These are phyloP conservation scores for Larix kaempferi DNA, from an alignment of 75 land plant genomes.

Conservation along the genomic window DNA sequence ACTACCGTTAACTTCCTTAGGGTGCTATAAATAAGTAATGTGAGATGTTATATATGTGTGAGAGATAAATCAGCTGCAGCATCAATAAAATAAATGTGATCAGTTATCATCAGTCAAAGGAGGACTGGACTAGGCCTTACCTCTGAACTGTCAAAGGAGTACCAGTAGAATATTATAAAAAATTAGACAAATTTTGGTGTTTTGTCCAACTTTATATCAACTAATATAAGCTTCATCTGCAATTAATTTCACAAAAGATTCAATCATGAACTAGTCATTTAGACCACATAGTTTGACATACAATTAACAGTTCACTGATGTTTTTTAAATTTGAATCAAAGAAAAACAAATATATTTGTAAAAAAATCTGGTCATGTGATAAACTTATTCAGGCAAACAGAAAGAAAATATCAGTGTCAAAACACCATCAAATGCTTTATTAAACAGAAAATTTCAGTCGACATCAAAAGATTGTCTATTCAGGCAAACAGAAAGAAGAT, in stretches of 20 bases:
- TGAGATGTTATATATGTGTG: no score
- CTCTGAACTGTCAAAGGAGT: background rate
- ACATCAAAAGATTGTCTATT: background rate
- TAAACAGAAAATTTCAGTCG: background rate
- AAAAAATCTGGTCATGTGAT: background rate
- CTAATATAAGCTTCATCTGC: background rate
- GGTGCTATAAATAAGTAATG: no score
- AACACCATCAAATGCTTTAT: background rate
- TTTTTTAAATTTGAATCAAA: background rate
- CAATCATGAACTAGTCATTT: background rate
- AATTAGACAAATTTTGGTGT: background rate
- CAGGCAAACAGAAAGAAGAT: constrained; percentile 2
- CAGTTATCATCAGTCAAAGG: no score
- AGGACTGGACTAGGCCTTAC: background rate
- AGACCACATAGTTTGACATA: background rate
- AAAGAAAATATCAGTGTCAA: background rate
- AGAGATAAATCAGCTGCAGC: no score
- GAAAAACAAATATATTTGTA: background rate
- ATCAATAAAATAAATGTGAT: no score
- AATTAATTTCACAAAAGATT: background rate
- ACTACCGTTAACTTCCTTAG: no score
- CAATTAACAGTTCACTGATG: background rate
- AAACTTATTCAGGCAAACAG: background rate
- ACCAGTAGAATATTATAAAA: background rate
- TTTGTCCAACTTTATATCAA: background rate